Evolutionary conservation across 2,329 filamentous ascomycete genomes (phyloP), one percentile per base, ranked within the genome.

Genomic region (Sporothrix pseudoabietina): DNA sequence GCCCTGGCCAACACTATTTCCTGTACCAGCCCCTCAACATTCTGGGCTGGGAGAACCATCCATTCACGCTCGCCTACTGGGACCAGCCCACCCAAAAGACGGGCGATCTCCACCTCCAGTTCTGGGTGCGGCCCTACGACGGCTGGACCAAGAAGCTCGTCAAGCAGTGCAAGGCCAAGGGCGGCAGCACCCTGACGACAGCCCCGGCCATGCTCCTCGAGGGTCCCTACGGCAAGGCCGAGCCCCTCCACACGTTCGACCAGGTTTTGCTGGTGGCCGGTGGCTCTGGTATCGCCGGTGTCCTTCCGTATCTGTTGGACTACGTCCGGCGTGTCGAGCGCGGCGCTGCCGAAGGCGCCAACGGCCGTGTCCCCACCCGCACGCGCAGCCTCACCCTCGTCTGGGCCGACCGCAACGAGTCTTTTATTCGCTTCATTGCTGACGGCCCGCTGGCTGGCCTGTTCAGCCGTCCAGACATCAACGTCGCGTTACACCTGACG

Each of bases 21-120:
- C 75, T 86, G 0, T 82, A 83, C 66, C 78, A 84, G 7, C 80
- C 86, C 4, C 79, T 82, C 66, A 80, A 80, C 30, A 72, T 78
- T 14, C 77, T 79, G 0, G 81, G 81, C 70, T 87, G 85, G 85
- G 84, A 87, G 73, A 85, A 83, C 73, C 85, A 87, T 61, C 85
- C 85, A 0, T 87, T 87, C 70, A 86, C 85, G 0, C 81, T 86
- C 12, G 83, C 83, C 0, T 14, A 39, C 66, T 76, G 72, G 74
- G 9, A 9, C 16, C 26, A 49, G 10, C 22, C 49, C 5, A 1
- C 26, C 2, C n/a, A 32, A 6, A 14, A 26, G 22, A 39, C 30
- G 14, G 14, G 19, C 22, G 70, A 69, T 19, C 54, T 73, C 12
- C 73, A 69, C 35, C 73, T 76, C 14, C 59, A 72, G 14, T 77